Evolutionary conservation across 495 filamentous ascomycete genomes (phyloP).

Genomic region (Trichoderma orchidacearum): DNA sequence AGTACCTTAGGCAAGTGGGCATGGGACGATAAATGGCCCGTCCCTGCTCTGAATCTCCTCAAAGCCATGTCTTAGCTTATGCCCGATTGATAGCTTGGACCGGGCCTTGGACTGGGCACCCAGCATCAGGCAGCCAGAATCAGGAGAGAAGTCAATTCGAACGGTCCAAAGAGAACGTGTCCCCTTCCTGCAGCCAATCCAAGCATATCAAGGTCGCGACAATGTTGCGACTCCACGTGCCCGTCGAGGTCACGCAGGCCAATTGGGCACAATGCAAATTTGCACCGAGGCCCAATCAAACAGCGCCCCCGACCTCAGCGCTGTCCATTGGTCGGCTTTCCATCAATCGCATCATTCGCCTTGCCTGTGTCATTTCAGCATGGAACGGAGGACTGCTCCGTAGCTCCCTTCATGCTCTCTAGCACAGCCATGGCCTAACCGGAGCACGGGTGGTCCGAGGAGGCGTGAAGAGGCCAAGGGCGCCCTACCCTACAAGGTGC

Average conservation of each 20-base stretch:
- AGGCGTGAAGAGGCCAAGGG: background rate
- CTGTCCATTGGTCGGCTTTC: background rate
- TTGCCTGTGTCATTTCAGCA: background rate
- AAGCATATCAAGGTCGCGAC: background rate
- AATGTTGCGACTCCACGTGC: background rate
- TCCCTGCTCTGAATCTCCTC: background rate
- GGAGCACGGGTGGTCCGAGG: no score
- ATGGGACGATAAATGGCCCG: background rate
- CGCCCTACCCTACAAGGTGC: background rate
- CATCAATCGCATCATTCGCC: background rate
- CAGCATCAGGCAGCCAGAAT: background rate
- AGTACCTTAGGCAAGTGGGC: no score
- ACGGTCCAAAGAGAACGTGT: background rate
- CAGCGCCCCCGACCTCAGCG: background rate
- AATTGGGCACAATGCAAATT: background rate
- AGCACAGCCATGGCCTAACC: no score
- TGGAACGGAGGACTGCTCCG: background rate
- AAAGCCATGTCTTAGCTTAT: background rate
- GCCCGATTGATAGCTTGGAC: background rate
- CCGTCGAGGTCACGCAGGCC: background rate
- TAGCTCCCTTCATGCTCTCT: no score
- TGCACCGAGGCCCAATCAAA: background rate
- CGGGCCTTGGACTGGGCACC: background rate
- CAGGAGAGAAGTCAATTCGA: background rate
- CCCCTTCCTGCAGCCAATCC: background rate